Evolutionary conservation across 305 asterid species (phyloP), one percentile per base, ranked within the genome.

Genomic region (Vinca major): DNA sequence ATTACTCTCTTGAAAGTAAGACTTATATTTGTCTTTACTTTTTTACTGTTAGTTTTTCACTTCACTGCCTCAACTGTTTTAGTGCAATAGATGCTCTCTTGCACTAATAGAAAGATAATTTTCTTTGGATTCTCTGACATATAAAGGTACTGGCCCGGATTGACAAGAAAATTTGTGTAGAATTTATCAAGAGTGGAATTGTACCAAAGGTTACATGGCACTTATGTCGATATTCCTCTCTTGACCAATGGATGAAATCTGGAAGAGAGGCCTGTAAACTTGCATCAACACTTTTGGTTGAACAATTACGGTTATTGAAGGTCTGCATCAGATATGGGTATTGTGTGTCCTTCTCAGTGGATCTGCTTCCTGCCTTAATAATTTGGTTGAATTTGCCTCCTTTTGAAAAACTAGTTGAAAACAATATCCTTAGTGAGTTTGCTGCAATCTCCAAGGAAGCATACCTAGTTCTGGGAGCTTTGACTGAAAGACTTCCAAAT

Each of bases 241-340:
- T 88, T 61, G 88, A 86, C 78, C 81, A 84, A 56, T 91, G 96
- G 97, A 57, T 89, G 50, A 83, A 83, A 68, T 83, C 84, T 41
- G 90, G 93, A 80, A 86, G 52, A 70, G 90, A 91, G 62, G 77
- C 84, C 65, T 83, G 95, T 86, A 88, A 76, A 72, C 86, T 89
- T 76, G 85, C 86, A 39, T 91, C 99, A 12, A 83, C 86, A 51
- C 84, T 93, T 77, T 73, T 89, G 77, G 96, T 91, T 53, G 97
- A 93, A 76, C 99, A 89, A 74, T 83, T 91, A 66, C 94, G 96
- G 49, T 76, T 93, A 43, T 91, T 88, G 95, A 91, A 80, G 83
- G 95, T 85, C 81, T 86, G 90, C 73, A 68, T 88, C 62, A 80
- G 63, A 58, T 84, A 89, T 49, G 96, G 98, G 58, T 81, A 79